These are phyloP conservation scores for Penicillium turbatum DNA, from an alignment of 495 filamentous ascomycete genomes.

Conservation along the genomic window DNA sequence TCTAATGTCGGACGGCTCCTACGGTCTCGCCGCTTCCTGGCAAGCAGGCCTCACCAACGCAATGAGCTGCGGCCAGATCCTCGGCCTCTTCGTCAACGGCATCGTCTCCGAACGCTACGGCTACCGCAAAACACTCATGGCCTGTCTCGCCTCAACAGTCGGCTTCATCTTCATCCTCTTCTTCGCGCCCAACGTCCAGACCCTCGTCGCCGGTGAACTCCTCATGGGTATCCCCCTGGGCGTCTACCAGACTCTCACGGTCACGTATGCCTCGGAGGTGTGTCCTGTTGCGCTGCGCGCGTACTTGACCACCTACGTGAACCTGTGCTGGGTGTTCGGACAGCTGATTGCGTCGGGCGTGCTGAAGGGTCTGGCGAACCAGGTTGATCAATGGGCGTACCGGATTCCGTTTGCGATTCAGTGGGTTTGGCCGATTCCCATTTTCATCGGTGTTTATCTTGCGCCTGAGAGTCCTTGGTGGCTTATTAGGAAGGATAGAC, in stretches of 20 bases:
- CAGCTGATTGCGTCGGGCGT: conserved; percentile 68
- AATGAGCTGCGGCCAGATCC: conserved; percentile 57
- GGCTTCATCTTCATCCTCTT: conserved; percentile 71
- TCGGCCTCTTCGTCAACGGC: conserved; percentile 62
- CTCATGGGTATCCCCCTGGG: conserved; percentile 75
- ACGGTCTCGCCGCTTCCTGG: conserved; percentile 56
- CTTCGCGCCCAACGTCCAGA: conserved; percentile 63
- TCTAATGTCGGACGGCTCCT: conserved; percentile 38
- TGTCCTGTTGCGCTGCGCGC: conserved; percentile 65
- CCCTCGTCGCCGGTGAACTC: conserved; percentile 63
- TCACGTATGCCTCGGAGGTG: conserved; percentile 79
- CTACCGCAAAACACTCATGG: conserved; percentile 63
- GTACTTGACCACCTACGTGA: conserved; percentile 72
- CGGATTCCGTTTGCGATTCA: conserved; percentile 65
- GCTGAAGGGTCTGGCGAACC: conserved; percentile 44
- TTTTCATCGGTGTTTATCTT: conserved; percentile 62
- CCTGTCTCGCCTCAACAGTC: conserved; percentile 56
- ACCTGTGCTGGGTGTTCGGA: conserved; percentile 75
- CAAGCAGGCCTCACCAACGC: conserved; percentile 69
- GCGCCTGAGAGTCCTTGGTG: conserved; percentile 80
- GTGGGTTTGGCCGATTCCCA: conserved; percentile 76
- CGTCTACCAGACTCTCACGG: conserved; percentile 70
- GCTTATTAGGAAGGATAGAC: conserved; percentile 65
- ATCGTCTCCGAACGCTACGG: conserved; percentile 66
- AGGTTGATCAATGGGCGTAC: conserved; percentile 58